Evolutionary conservation across 2,329 filamentous ascomycete species (phyloP).

Genomic region (Botrytis porri): DNA sequence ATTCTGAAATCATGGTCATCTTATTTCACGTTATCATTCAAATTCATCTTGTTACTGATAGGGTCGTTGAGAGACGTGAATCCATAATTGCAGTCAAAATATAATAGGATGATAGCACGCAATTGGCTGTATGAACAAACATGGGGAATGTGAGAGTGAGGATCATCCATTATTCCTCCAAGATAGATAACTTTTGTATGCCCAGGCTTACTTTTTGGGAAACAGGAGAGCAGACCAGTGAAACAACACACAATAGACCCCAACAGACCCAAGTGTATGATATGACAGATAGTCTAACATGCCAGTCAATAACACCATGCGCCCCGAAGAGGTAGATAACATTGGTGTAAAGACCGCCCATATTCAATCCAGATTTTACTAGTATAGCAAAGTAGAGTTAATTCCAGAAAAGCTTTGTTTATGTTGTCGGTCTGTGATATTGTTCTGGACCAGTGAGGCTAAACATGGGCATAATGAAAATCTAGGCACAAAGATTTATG

Average conservation of each 20-base stretch:
- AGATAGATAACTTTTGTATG: constrained; percentile 19
- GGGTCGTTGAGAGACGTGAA: neutral
- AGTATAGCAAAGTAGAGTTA: constrained; percentile 14
- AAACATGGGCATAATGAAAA: constrained; percentile 29
- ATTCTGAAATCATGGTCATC: neutral
- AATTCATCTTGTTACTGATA: neutral
- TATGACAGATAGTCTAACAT: constrained; percentile 11
- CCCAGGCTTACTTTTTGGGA: constrained; percentile 7
- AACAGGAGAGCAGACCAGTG: constrained; percentile 1
- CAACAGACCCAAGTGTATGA: constrained; percentile 11
- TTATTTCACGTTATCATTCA: neutral
- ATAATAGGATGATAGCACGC: neutral
- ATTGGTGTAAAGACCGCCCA: constrained; percentile 31
- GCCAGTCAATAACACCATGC: constrained; percentile 12
- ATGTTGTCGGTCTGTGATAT: constrained; percentile 1
- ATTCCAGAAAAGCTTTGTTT: constrained; percentile 11
- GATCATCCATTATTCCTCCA: constrained; percentile 1
- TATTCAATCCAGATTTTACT: constrained; percentile 33
- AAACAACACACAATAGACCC: neutral
- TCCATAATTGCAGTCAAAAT: neutral
- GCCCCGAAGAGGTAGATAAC: constrained; percentile 5
- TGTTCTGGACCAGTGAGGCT: constrained; percentile 24
- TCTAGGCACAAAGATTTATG: constrained; percentile 33
- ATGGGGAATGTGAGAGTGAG: neutral
- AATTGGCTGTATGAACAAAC: neutral